A percentile compares a stretch with the other conserved stretches of the same genome.
Conservation (phyloP, 495 filamentous ascomycete species). For the Acidomyces sp. region DNA sequence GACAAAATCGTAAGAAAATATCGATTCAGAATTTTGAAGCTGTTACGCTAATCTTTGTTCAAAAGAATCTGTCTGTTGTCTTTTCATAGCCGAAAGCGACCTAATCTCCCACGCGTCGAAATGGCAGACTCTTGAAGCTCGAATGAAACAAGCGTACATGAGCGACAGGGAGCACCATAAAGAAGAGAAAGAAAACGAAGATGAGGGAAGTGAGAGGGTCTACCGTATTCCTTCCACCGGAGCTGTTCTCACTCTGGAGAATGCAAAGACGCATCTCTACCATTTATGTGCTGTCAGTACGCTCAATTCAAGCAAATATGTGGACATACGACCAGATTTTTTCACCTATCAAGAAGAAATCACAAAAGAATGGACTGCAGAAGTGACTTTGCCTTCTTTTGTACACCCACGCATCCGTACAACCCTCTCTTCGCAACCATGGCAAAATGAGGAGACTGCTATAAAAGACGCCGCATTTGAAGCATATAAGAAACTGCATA, state of each 20-base stretch:
- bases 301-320: constrained; percentile 44
- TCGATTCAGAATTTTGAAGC: too few relatives aligned
- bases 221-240: constrained; percentile 43
- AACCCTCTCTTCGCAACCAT: constrained; percentile 38
- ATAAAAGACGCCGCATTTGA: constrained; percentile 74
- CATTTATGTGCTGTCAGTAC: constrained; percentile 57
- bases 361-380: constrained; percentile 32
- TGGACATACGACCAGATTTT: constrained; percentile 35
- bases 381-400: constrained; percentile 58
- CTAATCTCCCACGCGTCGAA: constrained; percentile 28
- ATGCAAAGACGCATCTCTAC: constrained; percentile 59
- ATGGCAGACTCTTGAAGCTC: constrained; percentile 53
- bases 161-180: constrained; percentile 47
- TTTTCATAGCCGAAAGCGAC: constrained; percentile 43
- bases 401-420: constrained; percentile 51
- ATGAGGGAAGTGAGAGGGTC: constrained; percentile 23
- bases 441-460: constrained; percentile 63
- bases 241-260: constrained; percentile 61
- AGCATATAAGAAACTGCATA: constrained; percentile 58
- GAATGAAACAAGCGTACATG: constrained; percentile 62
- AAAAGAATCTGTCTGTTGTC: constrained; percentile 54
- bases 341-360: constrained; percentile 3
- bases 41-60: too few relatives aligned
- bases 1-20: too few relatives aligned
- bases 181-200: constrained; percentile 32